These are phyloP conservation scores for Leccinum obscurum DNA, from an alignment of 768 basidiomycete genomes.

Conservation along the genomic window DNA sequence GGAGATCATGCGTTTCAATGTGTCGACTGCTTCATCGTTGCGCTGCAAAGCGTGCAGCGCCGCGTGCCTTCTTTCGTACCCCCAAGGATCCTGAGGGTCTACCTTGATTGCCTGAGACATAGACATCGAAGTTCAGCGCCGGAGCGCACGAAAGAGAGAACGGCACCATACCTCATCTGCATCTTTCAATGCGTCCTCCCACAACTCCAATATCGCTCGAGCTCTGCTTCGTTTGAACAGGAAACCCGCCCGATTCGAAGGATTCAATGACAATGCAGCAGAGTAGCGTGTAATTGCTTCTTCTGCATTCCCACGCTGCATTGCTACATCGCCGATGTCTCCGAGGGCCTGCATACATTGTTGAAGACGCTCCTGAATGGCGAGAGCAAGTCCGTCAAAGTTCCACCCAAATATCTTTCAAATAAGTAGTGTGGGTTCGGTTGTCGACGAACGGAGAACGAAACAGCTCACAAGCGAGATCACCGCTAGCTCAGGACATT, in stretches of 20 bases:
- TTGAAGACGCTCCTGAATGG: background rate
- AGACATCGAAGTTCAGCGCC: background rate
- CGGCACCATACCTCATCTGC: conserved; percentile 7
- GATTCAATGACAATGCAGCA: conserved; percentile 1
- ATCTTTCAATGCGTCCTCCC: conserved; percentile 14
- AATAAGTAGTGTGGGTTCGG: background rate
- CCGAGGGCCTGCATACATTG: background rate
- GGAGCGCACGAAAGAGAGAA: background rate
- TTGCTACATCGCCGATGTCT: background rate
- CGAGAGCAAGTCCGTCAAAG: conserved; percentile 7
- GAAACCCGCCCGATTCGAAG: background rate
- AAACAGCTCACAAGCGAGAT: conserved; percentile 12
- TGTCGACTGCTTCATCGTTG: background rate
- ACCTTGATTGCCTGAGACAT: background rate
- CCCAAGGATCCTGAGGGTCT: background rate
- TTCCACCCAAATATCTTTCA: conserved; percentile 16
- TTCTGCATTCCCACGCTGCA: background rate
- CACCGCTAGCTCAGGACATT: background rate
- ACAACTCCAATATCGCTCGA: background rate
- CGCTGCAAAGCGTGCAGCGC: conserved; percentile 2
- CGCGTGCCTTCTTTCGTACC: conserved; percentile 6
- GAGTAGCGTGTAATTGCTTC: conserved; percentile 10
- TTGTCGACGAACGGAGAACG: background rate
- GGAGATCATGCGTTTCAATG: conserved; percentile 2
- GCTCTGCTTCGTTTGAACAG: conserved; percentile 13